Percentiles rank a stretch among this genome's conserved stretches.
These are phyloP conservation scores for Yamadazyma buinensis DNA, from an alignment of 1,139 yeast genomes.

Conservation along the genomic window DNA sequence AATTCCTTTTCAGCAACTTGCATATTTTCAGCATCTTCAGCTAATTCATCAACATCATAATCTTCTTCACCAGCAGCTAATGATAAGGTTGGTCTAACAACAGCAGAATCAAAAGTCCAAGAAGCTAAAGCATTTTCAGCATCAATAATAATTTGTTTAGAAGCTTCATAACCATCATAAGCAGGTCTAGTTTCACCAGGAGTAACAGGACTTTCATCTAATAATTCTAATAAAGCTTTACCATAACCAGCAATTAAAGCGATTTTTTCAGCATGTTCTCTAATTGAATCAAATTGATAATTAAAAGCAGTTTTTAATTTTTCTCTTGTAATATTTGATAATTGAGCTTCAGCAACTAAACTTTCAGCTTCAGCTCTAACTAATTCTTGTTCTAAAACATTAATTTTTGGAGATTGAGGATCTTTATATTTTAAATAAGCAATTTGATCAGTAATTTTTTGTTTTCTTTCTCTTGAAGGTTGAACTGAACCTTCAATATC, in stretches of 20 bases:
- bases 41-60: constrained; percentile 47
- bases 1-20: constrained; percentile 49
- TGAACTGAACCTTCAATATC: constrained; percentile 85
- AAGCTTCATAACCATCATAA: constrained; percentile 83
- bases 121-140: constrained; percentile 80
- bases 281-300: constrained; percentile 77
- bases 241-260: constrained; percentile 89
- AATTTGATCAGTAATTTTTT: constrained; percentile 79
- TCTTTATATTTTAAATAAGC: constrained; percentile 81
- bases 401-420: constrained; percentile 78
- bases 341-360: constrained; percentile 86
- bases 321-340: constrained; percentile 83
- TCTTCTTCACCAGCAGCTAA: constrained; percentile 66
- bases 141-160: constrained; percentile 81
- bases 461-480: constrained; percentile 84
- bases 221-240: constrained; percentile 75
- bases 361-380: constrained; percentile 92
- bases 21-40: constrained; percentile 51
- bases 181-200: constrained; percentile 92
- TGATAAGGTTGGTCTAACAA: constrained; percentile 74
- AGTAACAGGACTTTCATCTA: constrained; percentile 82
- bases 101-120: constrained; percentile 81
- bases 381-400: constrained; percentile 79
- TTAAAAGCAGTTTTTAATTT: constrained; percentile 81
- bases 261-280: constrained; percentile 80